phyloP scores from a whole-genome alignment of 441 rosid genomes.

The Erodium chrysanthum region DNA sequence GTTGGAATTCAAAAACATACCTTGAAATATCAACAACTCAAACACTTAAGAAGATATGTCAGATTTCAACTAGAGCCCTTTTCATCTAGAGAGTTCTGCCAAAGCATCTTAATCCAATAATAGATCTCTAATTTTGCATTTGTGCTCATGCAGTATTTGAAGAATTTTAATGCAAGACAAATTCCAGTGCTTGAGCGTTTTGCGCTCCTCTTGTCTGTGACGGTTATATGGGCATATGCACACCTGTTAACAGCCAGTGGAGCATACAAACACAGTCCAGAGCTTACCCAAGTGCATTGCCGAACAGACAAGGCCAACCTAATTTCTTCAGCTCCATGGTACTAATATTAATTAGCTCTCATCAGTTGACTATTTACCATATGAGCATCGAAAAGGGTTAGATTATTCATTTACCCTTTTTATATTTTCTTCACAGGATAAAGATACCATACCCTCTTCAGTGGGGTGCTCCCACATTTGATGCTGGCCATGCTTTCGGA shows the following conservation, averaged over 20 bases:
- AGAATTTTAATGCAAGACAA: conserved; percentile 54
- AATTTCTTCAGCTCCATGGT: conserved; percentile 97
- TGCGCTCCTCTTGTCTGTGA: conserved; percentile 67
- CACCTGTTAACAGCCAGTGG: conserved; percentile 96
- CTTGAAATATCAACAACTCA: neutral
- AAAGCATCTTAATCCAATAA: neutral
- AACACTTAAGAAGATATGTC: neutral
- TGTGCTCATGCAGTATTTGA: conserved; percentile 50
- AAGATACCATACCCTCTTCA: conserved; percentile 97
- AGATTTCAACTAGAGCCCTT: neutral
- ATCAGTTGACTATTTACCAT: neutral
- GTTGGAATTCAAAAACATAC: neutral
- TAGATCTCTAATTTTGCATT: neutral
- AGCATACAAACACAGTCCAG: conserved; percentile 81
- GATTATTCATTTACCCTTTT: neutral
- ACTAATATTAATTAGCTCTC: conserved; percentile 5
- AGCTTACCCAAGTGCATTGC: conserved; percentile 68
- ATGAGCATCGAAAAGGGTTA: neutral
- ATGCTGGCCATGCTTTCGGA: conserved; percentile 97
- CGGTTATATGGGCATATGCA: conserved; percentile 91
- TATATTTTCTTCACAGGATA: conserved; percentile 43
- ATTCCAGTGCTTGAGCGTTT: conserved; percentile 81
- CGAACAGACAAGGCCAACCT: conserved; percentile 94
- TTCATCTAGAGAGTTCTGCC: neutral
- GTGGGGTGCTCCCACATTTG: conserved; percentile 98